Conservation (phyloP, 345 rosid species). For the Gynandropsis gynandra region DNA sequence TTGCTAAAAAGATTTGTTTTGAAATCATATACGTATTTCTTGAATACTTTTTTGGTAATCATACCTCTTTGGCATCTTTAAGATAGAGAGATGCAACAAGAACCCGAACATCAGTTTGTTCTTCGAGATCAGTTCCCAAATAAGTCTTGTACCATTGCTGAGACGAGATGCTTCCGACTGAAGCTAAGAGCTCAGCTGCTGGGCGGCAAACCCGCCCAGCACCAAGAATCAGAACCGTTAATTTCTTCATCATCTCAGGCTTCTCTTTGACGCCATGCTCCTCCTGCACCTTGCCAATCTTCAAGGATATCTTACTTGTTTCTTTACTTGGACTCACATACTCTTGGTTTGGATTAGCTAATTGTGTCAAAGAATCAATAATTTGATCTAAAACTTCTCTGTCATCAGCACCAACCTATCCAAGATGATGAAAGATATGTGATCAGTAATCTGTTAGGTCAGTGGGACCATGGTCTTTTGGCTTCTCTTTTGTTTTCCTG, state of each 20-base stretch:
- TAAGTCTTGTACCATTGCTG: conserved; percentile 35
- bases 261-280: conserved; percentile 30
- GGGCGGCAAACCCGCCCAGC: conserved; percentile 94
- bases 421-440: conserved; percentile 25
- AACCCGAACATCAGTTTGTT: conserved; percentile 48
- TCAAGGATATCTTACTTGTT: conserved; percentile 40
- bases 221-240: conserved; percentile 68
- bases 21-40: not conserved
- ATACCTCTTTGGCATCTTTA: conserved; percentile 94
- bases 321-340: conserved; percentile 22
- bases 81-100: conserved; percentile 79
- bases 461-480: conserved; percentile 21
- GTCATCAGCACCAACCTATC: conserved; percentile 86
- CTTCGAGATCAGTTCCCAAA: conserved; percentile 34
- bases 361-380: conserved; percentile 71
- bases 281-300: conserved; percentile 48
- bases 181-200: conserved; percentile 69
- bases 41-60: not conserved
- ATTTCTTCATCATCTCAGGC: conserved; percentile 31
- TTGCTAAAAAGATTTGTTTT: conserved; percentile 5
- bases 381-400: conserved; percentile 69
- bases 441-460: conserved; percentile 8
- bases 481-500: conserved; percentile 19
- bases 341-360: conserved; percentile 54
- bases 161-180: conserved; percentile 41